Conservation (phyloP, 2,329 filamentous ascomycete species). For the Colletotrichum sp. region DNA sequence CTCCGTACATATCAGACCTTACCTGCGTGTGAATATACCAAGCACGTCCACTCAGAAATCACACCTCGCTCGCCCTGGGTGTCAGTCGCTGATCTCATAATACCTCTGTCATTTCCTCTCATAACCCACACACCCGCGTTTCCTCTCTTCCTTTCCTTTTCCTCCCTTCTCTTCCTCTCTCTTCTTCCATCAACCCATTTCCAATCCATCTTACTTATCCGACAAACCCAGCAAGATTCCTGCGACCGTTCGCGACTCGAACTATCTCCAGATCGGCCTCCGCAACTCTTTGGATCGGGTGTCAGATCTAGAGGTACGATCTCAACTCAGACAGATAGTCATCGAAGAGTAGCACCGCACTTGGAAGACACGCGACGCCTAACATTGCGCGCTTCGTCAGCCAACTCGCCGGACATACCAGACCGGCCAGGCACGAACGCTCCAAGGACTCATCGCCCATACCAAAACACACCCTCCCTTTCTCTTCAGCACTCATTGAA, state of each 20-base stretch:
- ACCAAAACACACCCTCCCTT: neutral
- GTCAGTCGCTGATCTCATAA: slow-evolving; percentile 19
- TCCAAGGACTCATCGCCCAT: neutral
- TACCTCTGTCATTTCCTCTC: slow-evolving; percentile 7
- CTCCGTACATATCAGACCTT: slow-evolving; percentile 2
- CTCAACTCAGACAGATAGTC: neutral
- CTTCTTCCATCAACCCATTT: neutral
- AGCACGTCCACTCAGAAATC: slow-evolving; percentile 6
- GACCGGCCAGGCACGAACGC: neutral
- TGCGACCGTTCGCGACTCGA: neutral
- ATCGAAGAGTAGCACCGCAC: neutral
- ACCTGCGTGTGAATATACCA: neutral
- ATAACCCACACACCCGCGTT: neutral
- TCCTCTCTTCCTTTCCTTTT: neutral
- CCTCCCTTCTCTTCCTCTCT: neutral
- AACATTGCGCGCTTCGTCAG: neutral
- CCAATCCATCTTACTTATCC: neutral
- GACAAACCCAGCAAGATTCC: neutral
- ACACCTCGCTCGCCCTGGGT: slow-evolving; percentile 2
- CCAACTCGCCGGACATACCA: neutral
- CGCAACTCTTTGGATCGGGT: neutral
- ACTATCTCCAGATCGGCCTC: neutral
- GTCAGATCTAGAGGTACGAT: neutral
- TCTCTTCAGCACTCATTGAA: slow-evolving; percentile 8
- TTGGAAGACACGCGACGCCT: neutral